Conservation (phyloP, 2,329 filamentous ascomycete species). For the Hysterium pulicare region DNA sequence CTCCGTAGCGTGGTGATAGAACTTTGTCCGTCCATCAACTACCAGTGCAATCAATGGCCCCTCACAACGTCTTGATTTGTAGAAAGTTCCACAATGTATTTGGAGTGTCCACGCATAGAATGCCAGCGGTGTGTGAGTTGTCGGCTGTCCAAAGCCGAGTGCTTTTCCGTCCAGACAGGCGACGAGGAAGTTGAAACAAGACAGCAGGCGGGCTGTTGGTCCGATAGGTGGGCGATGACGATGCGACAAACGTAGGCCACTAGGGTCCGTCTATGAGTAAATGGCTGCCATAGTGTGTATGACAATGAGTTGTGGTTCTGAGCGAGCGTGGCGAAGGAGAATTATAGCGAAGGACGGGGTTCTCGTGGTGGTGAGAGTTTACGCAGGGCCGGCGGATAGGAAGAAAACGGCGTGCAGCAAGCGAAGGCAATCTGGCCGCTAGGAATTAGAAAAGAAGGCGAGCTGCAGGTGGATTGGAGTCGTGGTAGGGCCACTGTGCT, state of each 20-base stretch:
- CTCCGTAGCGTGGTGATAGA: not conserved
- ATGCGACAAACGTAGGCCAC: constrained; percentile 2
- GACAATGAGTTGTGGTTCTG: constrained; percentile 4
- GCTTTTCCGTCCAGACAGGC: constrained; percentile 9
- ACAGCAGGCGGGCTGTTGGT: constrained; percentile 10
- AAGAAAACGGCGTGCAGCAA: no score
- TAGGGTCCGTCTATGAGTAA: constrained; percentile 1
- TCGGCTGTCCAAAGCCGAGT: not conserved
- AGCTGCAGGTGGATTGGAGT: not conserved
- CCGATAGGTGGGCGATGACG: constrained; percentile 18
- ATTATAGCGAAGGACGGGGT: not conserved
- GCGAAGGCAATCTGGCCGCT: no score
- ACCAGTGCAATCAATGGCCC: constrained; percentile 3
- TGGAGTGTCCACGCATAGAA: not conserved
- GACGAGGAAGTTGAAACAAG: constrained; percentile 21
- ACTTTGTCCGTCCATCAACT: constrained; percentile 7
- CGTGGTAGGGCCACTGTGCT: no score
- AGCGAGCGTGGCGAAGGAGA: constrained; percentile 12
- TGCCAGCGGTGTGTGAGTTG: not conserved
- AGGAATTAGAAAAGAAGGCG: no score
- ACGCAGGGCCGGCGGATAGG: not conserved
- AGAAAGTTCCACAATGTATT: not conserved
- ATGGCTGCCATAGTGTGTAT: constrained; percentile 8
- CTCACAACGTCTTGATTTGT: not conserved
- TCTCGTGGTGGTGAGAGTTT: constrained; percentile 1